Evolutionary conservation across 768 basidiomycete species (phyloP).

Genomic region (Mycena rebaudengoi): DNA sequence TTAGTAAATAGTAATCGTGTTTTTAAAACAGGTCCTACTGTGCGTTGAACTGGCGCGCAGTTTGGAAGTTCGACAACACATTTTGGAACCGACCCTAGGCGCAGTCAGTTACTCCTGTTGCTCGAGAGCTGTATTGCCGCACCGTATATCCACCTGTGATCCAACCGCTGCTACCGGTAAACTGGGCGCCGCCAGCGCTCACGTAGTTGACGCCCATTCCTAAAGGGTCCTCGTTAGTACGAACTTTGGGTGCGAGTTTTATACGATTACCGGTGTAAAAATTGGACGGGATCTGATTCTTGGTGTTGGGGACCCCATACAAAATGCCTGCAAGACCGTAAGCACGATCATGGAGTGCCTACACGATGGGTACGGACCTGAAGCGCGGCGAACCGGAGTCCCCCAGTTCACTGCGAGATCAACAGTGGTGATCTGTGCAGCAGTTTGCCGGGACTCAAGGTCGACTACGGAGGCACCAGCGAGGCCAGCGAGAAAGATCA

Average conservation of each 20-base stretch:
- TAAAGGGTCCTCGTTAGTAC: not conserved
- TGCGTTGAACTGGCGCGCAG: constrained; percentile 26
- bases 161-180: constrained; percentile 22
- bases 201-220: constrained; percentile 35
- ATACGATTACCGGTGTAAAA: constrained; percentile 22
- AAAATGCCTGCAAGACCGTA: constrained; percentile 4
- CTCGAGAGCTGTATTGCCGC: not conserved
- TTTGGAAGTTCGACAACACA: constrained; percentile 30
- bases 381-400: constrained; percentile 17
- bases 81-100: constrained; percentile 26
- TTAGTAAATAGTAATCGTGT: no score
- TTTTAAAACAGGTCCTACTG: no score
- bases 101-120: not conserved
- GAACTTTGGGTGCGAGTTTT: not conserved
- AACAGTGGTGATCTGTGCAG: constrained; percentile 19
- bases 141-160: constrained; percentile 29
- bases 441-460: constrained; percentile 17
- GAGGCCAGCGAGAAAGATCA: constrained; percentile 3
- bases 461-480: constrained; percentile 14
- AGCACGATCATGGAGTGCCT: not conserved
- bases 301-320: constrained; percentile 24
- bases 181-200: constrained; percentile 30
- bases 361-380: not conserved
- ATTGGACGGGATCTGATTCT: constrained; percentile 19
- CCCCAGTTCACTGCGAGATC: constrained; percentile 21